Evolutionary conservation across 2,329 filamentous ascomycete species (phyloP).

Genomic region (Nakataea oryzae): DNA sequence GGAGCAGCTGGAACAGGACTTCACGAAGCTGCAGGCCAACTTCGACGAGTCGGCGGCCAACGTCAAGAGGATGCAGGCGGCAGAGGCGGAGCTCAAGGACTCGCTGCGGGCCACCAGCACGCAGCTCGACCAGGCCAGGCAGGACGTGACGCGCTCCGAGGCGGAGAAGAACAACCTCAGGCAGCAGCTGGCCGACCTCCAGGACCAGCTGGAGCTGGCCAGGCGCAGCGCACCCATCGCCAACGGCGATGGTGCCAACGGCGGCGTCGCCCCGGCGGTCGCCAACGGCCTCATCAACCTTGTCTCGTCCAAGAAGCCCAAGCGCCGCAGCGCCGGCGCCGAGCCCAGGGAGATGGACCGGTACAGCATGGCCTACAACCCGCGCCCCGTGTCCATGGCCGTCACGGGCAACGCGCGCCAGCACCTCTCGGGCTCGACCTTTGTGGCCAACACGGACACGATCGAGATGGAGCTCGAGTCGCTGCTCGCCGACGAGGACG

Average conservation of each 20-base stretch:
- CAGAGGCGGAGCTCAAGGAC: slow-evolving; percentile 78
- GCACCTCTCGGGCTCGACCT: slow-evolving; percentile 59
- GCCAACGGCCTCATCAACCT: slow-evolving; percentile 85
- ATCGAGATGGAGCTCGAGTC: slow-evolving; percentile 93
- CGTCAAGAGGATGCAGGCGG: slow-evolving; percentile 89
- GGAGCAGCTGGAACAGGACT: slow-evolving; percentile 87
- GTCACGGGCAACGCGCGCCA: slow-evolving; percentile 53
- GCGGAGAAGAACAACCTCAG: slow-evolving; percentile 76
- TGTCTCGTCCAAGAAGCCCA: slow-evolving; percentile 93
- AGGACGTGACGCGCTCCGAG: slow-evolving; percentile 66
- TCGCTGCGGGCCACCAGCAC: slow-evolving; percentile 68
- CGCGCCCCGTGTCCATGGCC: slow-evolving; percentile 92
- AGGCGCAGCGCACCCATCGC: slow-evolving; percentile 63
- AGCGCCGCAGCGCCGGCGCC: slow-evolving; percentile 82
- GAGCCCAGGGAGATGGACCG: slow-evolving; percentile 80
- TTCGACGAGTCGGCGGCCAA: slow-evolving; percentile 86
- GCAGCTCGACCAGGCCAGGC: slow-evolving; percentile 71
- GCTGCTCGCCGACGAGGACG: slow-evolving; percentile 88
- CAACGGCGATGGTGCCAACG: slow-evolving; percentile 64
- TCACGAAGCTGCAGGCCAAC: slow-evolving; percentile 78
- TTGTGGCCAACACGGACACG: slow-evolving; percentile 73
- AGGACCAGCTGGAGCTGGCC: slow-evolving; percentile 84
- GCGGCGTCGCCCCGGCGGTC: slow-evolving; percentile 39
- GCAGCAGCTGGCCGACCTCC: slow-evolving; percentile 80
- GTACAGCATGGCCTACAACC: slow-evolving; percentile 88